A percentile compares a stretch with the other conserved stretches of the same genome.
Conservation (phyloP, 106 monocot species). For the Iris macrosiphon region DNA sequence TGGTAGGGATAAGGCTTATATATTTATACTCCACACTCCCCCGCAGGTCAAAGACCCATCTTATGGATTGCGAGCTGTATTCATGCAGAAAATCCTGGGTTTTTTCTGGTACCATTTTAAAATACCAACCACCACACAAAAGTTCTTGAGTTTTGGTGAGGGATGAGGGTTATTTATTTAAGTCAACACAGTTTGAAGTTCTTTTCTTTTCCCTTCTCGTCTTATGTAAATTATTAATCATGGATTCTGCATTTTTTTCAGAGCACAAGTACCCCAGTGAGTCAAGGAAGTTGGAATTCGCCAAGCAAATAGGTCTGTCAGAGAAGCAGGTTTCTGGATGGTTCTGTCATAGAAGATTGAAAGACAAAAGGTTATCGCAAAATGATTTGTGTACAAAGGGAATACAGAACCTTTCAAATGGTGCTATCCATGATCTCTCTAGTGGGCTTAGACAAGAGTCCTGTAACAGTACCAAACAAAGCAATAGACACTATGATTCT, state of each 20-base stretch:
- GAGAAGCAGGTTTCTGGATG: conserved; percentile 42
- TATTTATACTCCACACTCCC: no score
- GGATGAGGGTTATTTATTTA: no score
- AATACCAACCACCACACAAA: no score
- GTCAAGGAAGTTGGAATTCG: conserved; percentile 28
- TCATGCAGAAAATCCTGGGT: no score
- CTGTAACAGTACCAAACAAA: conserved; percentile 42
- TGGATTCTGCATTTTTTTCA: no score
- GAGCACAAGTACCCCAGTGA: conserved; percentile 41
- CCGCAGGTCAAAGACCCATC: no score
- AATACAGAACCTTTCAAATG: conserved; percentile 22
- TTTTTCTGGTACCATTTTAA: no score
- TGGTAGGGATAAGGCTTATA: no score
- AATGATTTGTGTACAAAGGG: conserved; percentile 11
- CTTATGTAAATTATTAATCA: no score
- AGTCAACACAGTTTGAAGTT: no score
- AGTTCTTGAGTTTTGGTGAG: no score
- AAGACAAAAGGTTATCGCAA: conserved; percentile 30
- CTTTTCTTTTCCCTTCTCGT: not conserved
- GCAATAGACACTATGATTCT: conserved; percentile 24
- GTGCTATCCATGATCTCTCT: conserved; percentile 18
- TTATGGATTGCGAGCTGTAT: no score
- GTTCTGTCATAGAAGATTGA: conserved; percentile 45
- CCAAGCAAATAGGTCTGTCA: conserved; percentile 24
- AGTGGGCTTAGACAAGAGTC: conserved; percentile 41